Base-by-base conservation (phyloP, 768 basidiomycete species). In the Neoboletus subvelutipes region DNA sequence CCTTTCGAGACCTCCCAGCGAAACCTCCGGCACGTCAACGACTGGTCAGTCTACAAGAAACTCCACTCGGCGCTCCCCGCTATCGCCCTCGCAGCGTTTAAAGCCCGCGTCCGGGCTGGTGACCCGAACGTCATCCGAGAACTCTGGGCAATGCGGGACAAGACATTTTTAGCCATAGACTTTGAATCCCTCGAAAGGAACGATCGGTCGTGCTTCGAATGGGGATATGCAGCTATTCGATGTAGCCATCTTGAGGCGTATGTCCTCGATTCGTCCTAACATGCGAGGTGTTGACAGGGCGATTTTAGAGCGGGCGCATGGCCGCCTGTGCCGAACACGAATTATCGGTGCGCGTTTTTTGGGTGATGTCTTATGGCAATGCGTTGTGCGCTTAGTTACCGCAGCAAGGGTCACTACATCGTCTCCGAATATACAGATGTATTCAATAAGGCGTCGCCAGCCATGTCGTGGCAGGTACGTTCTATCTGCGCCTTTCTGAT, bases 191-290 rank as follows among this genome's bases (percentile, higher is more conserved):
- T 80, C 36, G 91, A 92, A 65, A 79, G 85, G 53, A 89, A 88
- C 63, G 77, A 83, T 52, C 81, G 82, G 52, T 80, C 82, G 45
- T 83, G 83, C 59, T 67, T 90, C 46, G 91, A 92, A 70, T 92
- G 86, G 84, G 90, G 90, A 1, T 92, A 92, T 73, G 87, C 91
- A 29, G 87, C 87, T 12, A 80, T 90, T 45, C 77, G 90, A 28
- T 90, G 88, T 64, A 83, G 82, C 0, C 84, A 87, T 73, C 72
- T 93, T 39, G 81, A 86, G 55, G 78, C 80, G 87, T 90, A 66
- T 69, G 87, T 78, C 18, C 13, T 45, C 39, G 5, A 29, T 12
- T 58, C 7, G 9, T 39, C 37, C 24, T 29, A 11, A 52, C n/a
- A 20, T 26, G 37, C 59, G 36, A 46, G 26, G n/a, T 2, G 45